Conservation (phyloP, 345 rosid genomes). For the Salix brachista region DNA sequence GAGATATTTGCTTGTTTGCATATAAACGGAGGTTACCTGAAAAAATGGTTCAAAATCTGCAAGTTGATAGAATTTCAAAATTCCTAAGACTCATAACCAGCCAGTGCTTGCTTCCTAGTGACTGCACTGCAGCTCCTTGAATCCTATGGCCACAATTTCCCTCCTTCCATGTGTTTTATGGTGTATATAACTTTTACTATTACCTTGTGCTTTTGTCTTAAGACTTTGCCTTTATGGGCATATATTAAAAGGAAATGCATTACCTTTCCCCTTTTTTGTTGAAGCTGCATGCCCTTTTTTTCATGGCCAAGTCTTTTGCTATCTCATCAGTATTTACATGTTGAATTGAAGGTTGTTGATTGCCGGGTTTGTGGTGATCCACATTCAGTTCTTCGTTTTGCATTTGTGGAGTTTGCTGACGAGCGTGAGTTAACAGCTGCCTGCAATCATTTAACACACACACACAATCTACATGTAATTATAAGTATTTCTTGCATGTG, state of each 20-base stretch:
- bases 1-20: neutral
- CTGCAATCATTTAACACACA: neutral
- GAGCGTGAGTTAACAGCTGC: constrained; percentile 53
- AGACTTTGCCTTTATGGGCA: neutral
- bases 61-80: neutral
- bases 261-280: neutral
- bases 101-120: neutral
- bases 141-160: too few species aligned
- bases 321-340: neutral
- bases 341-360: constrained; percentile 69
- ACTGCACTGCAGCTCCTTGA: too few species aligned
- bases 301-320: neutral
- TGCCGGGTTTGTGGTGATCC: constrained; percentile 96
- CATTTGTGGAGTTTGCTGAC: constrained; percentile 86
- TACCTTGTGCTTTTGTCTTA: neutral
- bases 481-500: constrained; percentile 6
- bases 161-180: neutral
- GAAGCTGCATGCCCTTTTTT: neutral
- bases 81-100: neutral
- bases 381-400: constrained; percentile 91
- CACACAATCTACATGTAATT: neutral
- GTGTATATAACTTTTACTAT: neutral
- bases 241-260: neutral
- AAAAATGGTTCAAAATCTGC: neutral
- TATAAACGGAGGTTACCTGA: neutral